Conservation (phyloP, 805 yeast species). For the Priceomyces haplophilus region DNA sequence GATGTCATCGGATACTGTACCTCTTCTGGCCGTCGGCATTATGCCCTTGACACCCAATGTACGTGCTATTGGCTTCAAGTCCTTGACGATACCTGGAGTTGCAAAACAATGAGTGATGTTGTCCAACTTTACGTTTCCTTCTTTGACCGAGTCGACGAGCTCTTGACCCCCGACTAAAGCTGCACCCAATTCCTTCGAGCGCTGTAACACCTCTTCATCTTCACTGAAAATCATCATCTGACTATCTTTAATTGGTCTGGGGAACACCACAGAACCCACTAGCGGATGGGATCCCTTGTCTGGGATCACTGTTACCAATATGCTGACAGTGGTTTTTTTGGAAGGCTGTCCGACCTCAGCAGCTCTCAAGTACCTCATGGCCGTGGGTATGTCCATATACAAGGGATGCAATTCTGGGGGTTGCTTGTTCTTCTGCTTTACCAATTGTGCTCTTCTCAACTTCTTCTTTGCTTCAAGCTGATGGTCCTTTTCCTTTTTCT, state of each 20-base stretch:
- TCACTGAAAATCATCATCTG: constrained; percentile 67
- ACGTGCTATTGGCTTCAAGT: constrained; percentile 68
- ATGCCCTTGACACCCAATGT: constrained; percentile 83
- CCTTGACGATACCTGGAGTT: constrained; percentile 73
- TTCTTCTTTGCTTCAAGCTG: constrained; percentile 18
- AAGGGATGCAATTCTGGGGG: constrained; percentile 54
- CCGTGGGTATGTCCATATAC: constrained; percentile 68
- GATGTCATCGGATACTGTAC: constrained; percentile 76
- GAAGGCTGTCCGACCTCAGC: constrained; percentile 84
- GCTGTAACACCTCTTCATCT: constrained; percentile 48
- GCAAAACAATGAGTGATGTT: constrained; percentile 74
- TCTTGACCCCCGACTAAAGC: constrained; percentile 69
- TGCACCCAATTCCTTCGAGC: constrained; percentile 60
- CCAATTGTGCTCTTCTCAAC: constrained; percentile 22
- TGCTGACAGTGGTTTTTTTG: constrained; percentile 61
- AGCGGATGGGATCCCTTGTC: constrained; percentile 78
- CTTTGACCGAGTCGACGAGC: constrained; percentile 58
- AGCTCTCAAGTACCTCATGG: constrained; percentile 78
- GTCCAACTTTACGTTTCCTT: constrained; percentile 47
- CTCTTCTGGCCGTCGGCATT: constrained; percentile 83
- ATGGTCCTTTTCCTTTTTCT: constrained; percentile 9
- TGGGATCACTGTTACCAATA: constrained; percentile 61
- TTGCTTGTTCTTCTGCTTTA: constrained; percentile 24
- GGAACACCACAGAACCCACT: constrained; percentile 67
- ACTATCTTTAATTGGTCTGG: constrained; percentile 66